Evolutionary conservation across 371 early-diverging fungal species (phyloP).

Genomic region (Chytridium lagenaria): DNA sequence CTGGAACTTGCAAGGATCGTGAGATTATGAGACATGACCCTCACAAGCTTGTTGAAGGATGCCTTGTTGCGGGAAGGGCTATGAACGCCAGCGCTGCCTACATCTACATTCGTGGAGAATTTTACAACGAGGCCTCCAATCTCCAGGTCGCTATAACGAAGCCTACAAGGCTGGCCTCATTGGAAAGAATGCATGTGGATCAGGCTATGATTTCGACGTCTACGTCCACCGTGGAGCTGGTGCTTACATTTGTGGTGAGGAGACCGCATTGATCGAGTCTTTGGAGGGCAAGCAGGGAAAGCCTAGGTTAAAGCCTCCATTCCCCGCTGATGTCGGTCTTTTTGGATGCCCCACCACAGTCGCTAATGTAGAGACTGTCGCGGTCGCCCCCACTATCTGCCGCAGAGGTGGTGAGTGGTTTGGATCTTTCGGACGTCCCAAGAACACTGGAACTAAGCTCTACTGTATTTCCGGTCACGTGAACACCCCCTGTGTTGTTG

Average conservation of each 20-base stretch:
- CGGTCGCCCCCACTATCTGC: slow-evolving; percentile 95
- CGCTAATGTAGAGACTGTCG: slow-evolving; percentile 97
- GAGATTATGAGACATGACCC: slow-evolving; percentile 98
- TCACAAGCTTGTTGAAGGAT: slow-evolving; percentile 97
- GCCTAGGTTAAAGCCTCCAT: slow-evolving; percentile 98
- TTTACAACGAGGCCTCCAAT: slow-evolving; percentile 94
- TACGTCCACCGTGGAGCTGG: slow-evolving; percentile 96
- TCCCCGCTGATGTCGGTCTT: slow-evolving; percentile 97
- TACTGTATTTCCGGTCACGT: slow-evolving; percentile 98
- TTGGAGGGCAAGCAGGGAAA: slow-evolving; percentile 98
- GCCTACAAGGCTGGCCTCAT: slow-evolving; percentile 95
- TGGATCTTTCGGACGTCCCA: slow-evolving; percentile 89
- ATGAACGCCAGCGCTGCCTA: slow-evolving; percentile 98
- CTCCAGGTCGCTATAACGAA: slow-evolving; percentile 96
- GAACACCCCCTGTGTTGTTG: slow-evolving; percentile 96
- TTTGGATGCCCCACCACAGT: slow-evolving; percentile 99
- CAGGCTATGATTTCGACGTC: slow-evolving; percentile 95
- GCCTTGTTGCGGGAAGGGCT: slow-evolving; percentile 93
- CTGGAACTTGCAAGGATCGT: slow-evolving; percentile 98
- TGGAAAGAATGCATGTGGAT: slow-evolving; percentile 96
- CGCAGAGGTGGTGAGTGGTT: slow-evolving; percentile 95
- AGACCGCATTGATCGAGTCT: slow-evolving; percentile 96
- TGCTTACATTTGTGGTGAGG: slow-evolving; percentile 98
- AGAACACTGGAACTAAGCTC: slow-evolving; percentile 95
- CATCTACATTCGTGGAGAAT: slow-evolving; percentile 98